Percentiles rank a stretch among this genome's conserved stretches.
These are phyloP conservation scores for Fagopyrum homotropicum DNA, from an alignment of 148 eudicot genomes.

Conservation along the genomic window DNA sequence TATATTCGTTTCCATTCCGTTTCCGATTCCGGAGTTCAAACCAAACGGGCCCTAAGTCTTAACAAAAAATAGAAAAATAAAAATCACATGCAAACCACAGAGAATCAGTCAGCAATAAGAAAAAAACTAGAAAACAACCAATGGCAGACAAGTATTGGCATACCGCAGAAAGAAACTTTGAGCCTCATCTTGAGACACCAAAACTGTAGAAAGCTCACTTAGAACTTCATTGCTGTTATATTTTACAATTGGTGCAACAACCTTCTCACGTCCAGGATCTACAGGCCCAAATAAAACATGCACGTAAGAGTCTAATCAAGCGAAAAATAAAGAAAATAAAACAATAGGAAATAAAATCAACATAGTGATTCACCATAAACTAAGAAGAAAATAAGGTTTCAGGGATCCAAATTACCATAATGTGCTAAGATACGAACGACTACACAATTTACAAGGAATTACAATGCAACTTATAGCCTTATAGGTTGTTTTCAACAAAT, in stretches of 20 bases:
- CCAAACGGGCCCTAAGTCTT: too few species aligned
- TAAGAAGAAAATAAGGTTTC: not conserved
- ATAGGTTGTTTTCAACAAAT: not conserved
- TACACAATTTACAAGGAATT: not conserved
- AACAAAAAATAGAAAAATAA: not conserved
- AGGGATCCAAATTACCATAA: not conserved
- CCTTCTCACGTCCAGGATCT: conserved; percentile 88
- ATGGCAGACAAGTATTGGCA: not conserved
- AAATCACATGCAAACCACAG: not conserved
- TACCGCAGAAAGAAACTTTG: conserved; percentile 55
- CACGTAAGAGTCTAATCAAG: not conserved
- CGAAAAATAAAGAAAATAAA: not conserved
- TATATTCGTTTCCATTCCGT: too few species aligned
- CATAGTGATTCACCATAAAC: not conserved
- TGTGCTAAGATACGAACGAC: not conserved
- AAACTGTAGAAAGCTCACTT: conserved; percentile 45
- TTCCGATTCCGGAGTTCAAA: too few species aligned
- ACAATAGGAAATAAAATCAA: not conserved
- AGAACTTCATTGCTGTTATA: conserved; percentile 33
- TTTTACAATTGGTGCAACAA: conserved; percentile 75
- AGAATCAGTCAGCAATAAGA: not conserved
- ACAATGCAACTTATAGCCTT: not conserved
- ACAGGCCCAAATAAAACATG: conserved; percentile 13
- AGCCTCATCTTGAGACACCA: conserved; percentile 58
- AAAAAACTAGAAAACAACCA: not conserved